Conservation (phyloP, 2,329 filamentous ascomycete genomes). For the Phialocephala sp. region DNA sequence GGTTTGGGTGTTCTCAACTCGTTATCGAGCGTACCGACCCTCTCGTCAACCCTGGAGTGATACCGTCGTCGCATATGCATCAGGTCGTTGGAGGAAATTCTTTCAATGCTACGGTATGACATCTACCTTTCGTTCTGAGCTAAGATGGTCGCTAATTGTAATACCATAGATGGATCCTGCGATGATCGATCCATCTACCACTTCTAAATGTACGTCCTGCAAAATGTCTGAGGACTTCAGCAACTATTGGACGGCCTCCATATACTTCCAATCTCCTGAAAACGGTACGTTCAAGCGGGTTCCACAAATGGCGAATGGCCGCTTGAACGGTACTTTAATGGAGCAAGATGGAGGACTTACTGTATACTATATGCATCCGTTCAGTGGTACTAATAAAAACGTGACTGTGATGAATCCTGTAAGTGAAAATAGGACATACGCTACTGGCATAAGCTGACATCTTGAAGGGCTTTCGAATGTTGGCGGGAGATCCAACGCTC, state of each 20-base stretch:
- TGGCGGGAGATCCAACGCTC: conserved; percentile 61
- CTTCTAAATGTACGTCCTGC: conserved; percentile 30
- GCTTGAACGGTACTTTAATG: conserved; percentile 24
- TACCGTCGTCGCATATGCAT: conserved; percentile 30
- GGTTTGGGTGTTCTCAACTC: conserved; percentile 36
- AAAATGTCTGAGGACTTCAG: conserved; percentile 32
- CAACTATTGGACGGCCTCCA: conserved; percentile 36
- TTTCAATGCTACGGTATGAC: conserved; percentile 28
- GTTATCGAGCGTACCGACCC: conserved; percentile 61
- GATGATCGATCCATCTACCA: conserved; percentile 18
- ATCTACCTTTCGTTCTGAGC: neutral
- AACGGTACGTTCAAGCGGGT: conserved; percentile 30
- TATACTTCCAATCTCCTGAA: conserved; percentile 27
- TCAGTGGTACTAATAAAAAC: conserved; percentile 29
- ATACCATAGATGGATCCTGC: conserved; percentile 21
- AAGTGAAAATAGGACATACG: conserved; percentile 5
- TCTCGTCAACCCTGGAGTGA: conserved; percentile 57
- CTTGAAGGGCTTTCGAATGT: conserved; percentile 65
- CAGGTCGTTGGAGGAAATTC: conserved; percentile 32
- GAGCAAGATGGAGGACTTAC: conserved; percentile 51
- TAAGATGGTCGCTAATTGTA: conserved; percentile 1
- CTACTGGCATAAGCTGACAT: conserved; percentile 38
- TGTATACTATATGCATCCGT: conserved; percentile 59
- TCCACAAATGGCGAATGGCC: conserved; percentile 28
- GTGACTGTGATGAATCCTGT: conserved; percentile 23